Conservation (phyloP, 257 asterid genomes). For the Solanum appendiculatum region DNA sequence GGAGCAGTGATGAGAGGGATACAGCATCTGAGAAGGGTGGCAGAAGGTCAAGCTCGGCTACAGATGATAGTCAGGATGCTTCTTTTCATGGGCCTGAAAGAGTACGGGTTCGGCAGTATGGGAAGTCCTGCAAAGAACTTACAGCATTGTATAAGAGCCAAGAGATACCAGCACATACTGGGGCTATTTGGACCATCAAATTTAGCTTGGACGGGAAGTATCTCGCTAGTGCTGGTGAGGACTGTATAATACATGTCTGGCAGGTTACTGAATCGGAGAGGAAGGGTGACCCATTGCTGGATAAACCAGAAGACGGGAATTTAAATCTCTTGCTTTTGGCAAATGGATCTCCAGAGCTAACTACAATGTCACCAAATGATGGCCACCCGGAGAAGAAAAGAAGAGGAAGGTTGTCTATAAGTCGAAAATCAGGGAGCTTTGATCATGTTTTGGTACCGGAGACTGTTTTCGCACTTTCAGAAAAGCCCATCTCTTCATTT, state of each 20-base stretch:
- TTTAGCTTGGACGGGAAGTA: conserved; percentile 95
- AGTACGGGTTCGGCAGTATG: conserved; percentile 78
- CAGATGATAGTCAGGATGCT: conserved; percentile 93
- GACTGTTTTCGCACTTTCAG: conserved; percentile 65
- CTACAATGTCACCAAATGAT: conserved; percentile 64
- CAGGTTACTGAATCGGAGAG: conserved; percentile 76
- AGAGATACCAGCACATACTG: conserved; percentile 88
- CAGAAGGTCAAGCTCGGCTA: conserved; percentile 95
- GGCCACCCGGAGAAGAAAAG: conserved; percentile 66
- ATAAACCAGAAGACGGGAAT: conserved; percentile 83
- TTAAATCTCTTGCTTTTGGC: conserved; percentile 51
- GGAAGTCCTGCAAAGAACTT: conserved; percentile 82
- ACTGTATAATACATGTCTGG: conserved; percentile 92
- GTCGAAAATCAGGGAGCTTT: conserved; percentile 70
- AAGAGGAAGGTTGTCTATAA: conserved; percentile 75
- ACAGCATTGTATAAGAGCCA: conserved; percentile 81
- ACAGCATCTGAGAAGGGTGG: conserved; percentile 96
- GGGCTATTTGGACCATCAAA: conserved; percentile 93
- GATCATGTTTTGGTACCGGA: conserved; percentile 87
- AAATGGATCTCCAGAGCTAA: conserved; percentile 82
- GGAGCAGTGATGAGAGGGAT: conserved; percentile 93
- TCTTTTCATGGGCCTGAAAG: conserved; percentile 84
- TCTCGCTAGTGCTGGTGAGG: conserved; percentile 99
- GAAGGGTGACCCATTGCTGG: conserved; percentile 67
- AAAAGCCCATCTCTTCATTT: conserved; percentile 76